Base-by-base conservation (phyloP, 1,284 basidiomycete species). In the Fereydounia khargensis region DNA sequence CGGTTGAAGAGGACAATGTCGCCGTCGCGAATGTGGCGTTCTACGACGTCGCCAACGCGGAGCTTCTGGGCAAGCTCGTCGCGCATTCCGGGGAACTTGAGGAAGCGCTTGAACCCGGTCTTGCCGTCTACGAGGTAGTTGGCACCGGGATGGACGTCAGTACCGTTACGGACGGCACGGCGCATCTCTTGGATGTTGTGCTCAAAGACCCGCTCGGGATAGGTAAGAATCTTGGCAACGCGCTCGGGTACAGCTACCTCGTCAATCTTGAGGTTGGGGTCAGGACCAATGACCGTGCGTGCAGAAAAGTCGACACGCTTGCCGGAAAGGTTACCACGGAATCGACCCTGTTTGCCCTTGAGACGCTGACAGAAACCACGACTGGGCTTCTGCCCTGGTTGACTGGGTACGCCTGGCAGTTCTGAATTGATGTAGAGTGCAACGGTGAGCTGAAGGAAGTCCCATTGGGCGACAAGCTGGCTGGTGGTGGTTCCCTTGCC, bases 361-460 rank as follows among this genome's bases (percentile, higher is more conserved):
- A 99, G 81, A 16, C 95, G 88, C 74, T 99, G 95, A 39, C 96
- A 95, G 73, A 98, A 96, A 13, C 95, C 95, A 50, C 73, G 57
- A 34, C 66, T 72, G 19, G 73, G 73, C 47, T 75, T 75, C 31
- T 68, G 64, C 10, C 65, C 67, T 14, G 68, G 68, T 37, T 62
- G 60, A 6, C 54, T 58, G 31, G 68, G 55, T 7, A 58, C 45
- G 35, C 94, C 94, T 4, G 95, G 95, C 13, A 92, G 82, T 76
- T 97, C 92, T 1, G 95, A 96, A 79, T 98, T 98, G 81, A 99
- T 89, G 78, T 98, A 99, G 82, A 98, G 86, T 0, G 94, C 95
- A 16, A 97, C 88, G 22, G 88, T 88, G 39, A 95, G 82, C 74
- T 95, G 91, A 4, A 99, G 81, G 59, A 94, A 91, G 67, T 98